Conservation (phyloP, 345 rosid genomes). For the Populus alba region DNA sequence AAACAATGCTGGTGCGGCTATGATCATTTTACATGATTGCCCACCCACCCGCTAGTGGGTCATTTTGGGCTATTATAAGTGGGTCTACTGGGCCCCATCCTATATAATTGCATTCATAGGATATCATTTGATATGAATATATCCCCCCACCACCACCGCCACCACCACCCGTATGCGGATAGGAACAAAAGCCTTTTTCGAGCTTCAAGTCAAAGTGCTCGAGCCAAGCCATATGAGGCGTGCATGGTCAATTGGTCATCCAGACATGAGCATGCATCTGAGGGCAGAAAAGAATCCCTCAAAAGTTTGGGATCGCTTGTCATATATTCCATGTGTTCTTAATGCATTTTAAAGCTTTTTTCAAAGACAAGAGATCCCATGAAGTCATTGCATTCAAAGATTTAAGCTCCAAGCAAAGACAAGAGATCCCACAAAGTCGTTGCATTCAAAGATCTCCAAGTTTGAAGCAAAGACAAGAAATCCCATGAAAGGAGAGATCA, state of each 20-base stretch:
- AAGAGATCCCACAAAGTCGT: too few species aligned
- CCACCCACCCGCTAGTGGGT: conserved; percentile 3
- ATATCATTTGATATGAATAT: conserved; percentile 35
- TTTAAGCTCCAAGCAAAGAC: too few species aligned
- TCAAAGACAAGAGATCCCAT: too few species aligned
- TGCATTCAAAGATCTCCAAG: too few species aligned
- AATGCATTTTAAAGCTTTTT: not conserved
- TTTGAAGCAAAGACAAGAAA: too few species aligned
- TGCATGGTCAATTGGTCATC: conserved; percentile 11
- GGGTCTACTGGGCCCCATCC: conserved; percentile 25
- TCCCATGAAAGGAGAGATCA: too few species aligned
- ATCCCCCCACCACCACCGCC: not conserved
- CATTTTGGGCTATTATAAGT: not conserved
- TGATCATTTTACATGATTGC: conserved; percentile 26
- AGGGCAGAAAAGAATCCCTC: too few species aligned
- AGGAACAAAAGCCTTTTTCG: conserved; percentile 11
- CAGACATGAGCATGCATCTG: not conserved
- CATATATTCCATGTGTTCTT: not conserved
- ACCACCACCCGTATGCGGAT: not conserved
- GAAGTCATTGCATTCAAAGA: too few species aligned
- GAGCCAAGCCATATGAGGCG: not conserved
- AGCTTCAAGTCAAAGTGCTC: conserved; percentile 24
- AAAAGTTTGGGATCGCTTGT: not conserved
- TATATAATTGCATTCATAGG: conserved; percentile 21
- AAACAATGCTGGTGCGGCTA: conserved; percentile 1